Percentiles rank a stretch among this genome's conserved stretches.
phyloP scores from a whole-genome alignment of 192 early-diverging fungal genomes.

The Coemansia sp. region DNA sequence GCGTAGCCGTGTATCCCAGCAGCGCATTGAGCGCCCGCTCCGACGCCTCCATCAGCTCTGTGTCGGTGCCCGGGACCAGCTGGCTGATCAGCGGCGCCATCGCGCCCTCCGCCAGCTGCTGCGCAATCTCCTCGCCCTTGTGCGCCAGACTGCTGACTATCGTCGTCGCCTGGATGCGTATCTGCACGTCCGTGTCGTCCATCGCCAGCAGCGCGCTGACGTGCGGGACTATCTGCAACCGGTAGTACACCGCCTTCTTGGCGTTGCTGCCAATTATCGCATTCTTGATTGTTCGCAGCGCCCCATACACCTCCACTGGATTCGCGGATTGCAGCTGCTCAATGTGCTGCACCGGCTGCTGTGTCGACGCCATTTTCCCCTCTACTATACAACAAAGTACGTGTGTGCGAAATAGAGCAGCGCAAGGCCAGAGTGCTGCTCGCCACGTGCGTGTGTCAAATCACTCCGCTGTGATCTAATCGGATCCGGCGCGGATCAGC shows the following conservation, averaged over 20 bases:
- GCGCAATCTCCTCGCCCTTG: conserved; percentile 27
- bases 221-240: conserved; percentile 30
- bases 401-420: background rate
- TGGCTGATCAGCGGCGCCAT: conserved; percentile 32
- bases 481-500: no score
- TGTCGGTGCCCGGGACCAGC: conserved; percentile 26
- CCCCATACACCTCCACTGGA: conserved; percentile 41
- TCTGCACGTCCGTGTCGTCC: conserved; percentile 33
- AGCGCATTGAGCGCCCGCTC: conserved; percentile 49
- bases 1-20: conserved; percentile 21
- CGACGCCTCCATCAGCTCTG: conserved; percentile 28
- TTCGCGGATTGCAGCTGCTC: conserved; percentile 42
- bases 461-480: no score
- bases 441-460: no score
- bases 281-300: conserved; percentile 47
- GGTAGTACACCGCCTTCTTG: conserved; percentile 43
- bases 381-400: background rate
- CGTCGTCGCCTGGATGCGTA: conserved; percentile 38
- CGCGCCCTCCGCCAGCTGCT: conserved; percentile 21
- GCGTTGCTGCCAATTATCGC: conserved; percentile 45
- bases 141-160: conserved; percentile 46
- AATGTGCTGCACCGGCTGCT: conserved; percentile 13
- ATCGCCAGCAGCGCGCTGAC: conserved; percentile 29
- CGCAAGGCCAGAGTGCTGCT: no score
- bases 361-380: conserved; percentile 16